Conservation (phyloP, 2,329 filamentous ascomycete genomes). For the Ilyonectria robusta region DNA sequence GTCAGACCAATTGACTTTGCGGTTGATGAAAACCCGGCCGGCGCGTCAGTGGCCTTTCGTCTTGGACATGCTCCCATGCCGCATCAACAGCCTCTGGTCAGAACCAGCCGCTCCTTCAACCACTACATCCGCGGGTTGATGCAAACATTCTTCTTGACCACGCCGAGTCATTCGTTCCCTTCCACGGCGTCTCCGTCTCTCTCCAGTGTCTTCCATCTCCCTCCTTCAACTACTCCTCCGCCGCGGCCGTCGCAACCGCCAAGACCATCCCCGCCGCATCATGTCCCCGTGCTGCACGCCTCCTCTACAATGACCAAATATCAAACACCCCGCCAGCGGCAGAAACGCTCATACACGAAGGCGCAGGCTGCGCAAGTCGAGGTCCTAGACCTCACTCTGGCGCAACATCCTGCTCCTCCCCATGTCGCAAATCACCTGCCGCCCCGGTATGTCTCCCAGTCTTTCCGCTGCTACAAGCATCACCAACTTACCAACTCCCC, state of each 20-base stretch:
- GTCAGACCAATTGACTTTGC: neutral
- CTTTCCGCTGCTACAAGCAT: neutral
- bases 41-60: neutral
- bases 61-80: slow-evolving; percentile 1
- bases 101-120: slow-evolving; percentile 15
- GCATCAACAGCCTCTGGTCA: slow-evolving; percentile 7
- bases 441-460: neutral
- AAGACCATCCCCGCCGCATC: neutral
- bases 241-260: neutral
- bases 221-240: neutral
- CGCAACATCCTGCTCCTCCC: neutral
- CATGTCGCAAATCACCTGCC: neutral
- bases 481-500: neutral
- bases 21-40: neutral
- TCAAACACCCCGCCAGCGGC: neutral
- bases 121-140: slow-evolving; percentile 11
- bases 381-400: slow-evolving; percentile 12
- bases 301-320: slow-evolving; percentile 13
- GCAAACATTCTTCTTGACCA: slow-evolving; percentile 9
- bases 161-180: neutral
- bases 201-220: neutral
- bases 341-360: neutral
- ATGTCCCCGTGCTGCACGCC: neutral
- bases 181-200: neutral
- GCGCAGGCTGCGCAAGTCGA: neutral